Conservation (phyloP, 2,329 filamentous ascomycete genomes). For the Waltergamsia citrina region DNA sequence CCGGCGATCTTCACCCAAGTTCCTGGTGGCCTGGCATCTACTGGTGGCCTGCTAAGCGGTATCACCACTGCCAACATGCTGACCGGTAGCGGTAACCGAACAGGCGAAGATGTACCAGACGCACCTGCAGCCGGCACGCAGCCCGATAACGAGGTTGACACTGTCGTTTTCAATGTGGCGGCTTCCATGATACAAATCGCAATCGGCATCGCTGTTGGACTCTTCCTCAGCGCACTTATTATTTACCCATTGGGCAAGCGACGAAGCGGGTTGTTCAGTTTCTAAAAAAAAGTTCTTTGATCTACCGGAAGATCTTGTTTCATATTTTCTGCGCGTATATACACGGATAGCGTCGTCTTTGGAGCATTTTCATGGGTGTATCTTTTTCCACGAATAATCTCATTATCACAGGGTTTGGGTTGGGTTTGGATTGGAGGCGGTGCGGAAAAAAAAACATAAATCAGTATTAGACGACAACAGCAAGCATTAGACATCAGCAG, state of each 20-base stretch:
- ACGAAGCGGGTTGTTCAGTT: constrained; percentile 38
- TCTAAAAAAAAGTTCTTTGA: too few relatives aligned
- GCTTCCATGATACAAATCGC: constrained; percentile 43
- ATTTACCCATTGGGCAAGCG: constrained; percentile 40
- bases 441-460: too few relatives aligned
- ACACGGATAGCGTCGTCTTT: too few relatives aligned
- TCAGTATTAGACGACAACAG: too few relatives aligned
- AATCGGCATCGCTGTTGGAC: constrained; percentile 39
- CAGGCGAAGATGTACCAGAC: too few relatives aligned
- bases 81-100: constrained; percentile 14
- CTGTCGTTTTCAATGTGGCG: constrained; percentile 33
- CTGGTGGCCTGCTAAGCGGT: constrained; percentile 34
- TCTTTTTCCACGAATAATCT: too few relatives aligned
- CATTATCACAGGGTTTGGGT: too few relatives aligned
- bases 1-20: constrained; percentile 40
- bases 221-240: constrained; percentile 38
- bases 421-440: too few relatives aligned
- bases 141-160: constrained; percentile 17
- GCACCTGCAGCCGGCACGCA: constrained; percentile 4
- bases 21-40: constrained; percentile 35
- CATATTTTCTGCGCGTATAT: too few relatives aligned
- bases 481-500: too few relatives aligned
- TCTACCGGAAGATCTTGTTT: too few relatives aligned
- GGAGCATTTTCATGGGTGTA: too few relatives aligned
- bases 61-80: constrained; percentile 32